Conservation (phyloP, 78 protist species). For the Guillardia theta region DNA sequence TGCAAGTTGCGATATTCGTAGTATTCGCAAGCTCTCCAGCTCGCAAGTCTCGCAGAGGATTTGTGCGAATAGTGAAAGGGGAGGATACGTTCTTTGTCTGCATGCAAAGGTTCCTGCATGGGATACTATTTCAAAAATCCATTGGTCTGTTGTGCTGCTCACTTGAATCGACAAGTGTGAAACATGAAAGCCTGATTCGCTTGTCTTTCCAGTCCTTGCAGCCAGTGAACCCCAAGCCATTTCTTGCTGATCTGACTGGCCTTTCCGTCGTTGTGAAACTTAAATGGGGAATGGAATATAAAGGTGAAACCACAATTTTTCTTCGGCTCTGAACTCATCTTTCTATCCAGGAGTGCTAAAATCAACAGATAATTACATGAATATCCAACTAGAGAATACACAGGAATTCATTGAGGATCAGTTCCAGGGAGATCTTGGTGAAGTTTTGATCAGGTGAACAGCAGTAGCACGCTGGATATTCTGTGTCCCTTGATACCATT, state of each 20-base stretch:
- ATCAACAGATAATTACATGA: conserved; percentile 79
- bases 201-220: background rate
- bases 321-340: background rate
- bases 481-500: background rate
- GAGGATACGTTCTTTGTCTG: too few species aligned
- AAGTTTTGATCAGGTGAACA: background rate
- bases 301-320: conserved; percentile 52
- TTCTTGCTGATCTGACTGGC: conserved; percentile 68
- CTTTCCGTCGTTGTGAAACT: conserved; percentile 73
- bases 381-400: conserved; percentile 70
- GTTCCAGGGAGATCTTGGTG: conserved; percentile 11
- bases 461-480: background rate
- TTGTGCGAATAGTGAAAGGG: too few species aligned
- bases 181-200: too few species aligned
- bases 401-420: conserved; percentile 79
- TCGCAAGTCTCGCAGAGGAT: too few species aligned
- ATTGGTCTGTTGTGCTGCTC: too few species aligned
- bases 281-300: conserved; percentile 93
- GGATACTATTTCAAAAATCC: too few species aligned
- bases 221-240: conserved; percentile 88
- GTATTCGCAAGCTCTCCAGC: too few species aligned
- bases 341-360: conserved; percentile 45
- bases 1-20: too few species aligned
- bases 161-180: too few species aligned
- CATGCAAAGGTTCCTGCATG: too few species aligned